Conservation (phyloP, 257 asterid species). For the Marsdenia floribunda region DNA sequence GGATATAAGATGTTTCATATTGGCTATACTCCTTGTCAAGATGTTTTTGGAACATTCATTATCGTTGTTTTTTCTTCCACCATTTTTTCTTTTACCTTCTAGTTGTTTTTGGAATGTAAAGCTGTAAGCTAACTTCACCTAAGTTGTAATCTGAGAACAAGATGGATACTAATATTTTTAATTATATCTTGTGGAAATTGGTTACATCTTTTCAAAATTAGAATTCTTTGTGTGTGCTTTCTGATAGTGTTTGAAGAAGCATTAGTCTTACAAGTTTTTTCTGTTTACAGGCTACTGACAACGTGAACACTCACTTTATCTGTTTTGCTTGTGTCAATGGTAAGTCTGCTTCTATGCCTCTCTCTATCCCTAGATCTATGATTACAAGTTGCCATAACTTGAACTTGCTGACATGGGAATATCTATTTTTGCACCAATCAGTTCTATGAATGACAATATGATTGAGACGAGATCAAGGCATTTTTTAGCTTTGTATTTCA, state of each 20-base stretch:
- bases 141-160: not conserved
- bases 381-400: not conserved
- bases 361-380: not conserved
- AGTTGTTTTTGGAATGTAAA: not conserved
- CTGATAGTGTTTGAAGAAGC: slow-evolving; percentile 1
- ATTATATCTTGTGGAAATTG: not conserved
- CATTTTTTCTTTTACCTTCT: not conserved
- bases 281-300: slow-evolving; percentile 60
- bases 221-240: not conserved
- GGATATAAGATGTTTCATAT: not conserved
- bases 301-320: slow-evolving; percentile 78
- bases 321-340: slow-evolving; percentile 74
- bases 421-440: not conserved
- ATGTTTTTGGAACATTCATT: not conserved
- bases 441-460: not conserved
- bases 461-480: not conserved
- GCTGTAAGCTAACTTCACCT: not conserved
- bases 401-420: not conserved
- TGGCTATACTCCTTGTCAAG: not conserved
- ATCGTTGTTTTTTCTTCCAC: no score
- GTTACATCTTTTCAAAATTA: not conserved
- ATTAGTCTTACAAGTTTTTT: slow-evolving; percentile 12
- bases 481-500: not conserved
- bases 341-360: slow-evolving; percentile 23
- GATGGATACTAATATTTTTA: not conserved